Evolutionary conservation across 1,284 basidiomycete genomes (phyloP), one percentile per base, ranked within the genome.

Genomic region (Cystobasidium slooffiae): DNA sequence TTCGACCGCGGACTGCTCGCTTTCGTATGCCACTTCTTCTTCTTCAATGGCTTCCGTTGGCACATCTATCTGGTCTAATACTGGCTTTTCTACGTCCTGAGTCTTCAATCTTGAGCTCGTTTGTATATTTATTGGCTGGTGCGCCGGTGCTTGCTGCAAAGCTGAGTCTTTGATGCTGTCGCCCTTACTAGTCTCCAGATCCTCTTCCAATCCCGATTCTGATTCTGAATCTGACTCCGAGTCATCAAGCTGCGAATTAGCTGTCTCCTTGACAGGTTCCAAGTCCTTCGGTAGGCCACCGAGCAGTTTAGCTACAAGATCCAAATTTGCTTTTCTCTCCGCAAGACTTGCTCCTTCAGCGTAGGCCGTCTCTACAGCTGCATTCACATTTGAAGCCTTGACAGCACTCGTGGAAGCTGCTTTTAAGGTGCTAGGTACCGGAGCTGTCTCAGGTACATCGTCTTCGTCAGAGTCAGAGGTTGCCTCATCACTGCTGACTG

Each of bases 271-370:
- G 14, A 53, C 46, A 31, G 69, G 47, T 16, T 43, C 47, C 39
- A 62, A 3, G n/a, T 58, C 44, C 44, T 51, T 53, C 20, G 55
- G 56, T 18, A 62, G 41, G 22, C 55, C 68, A 6, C 68, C 68
- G 39, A 70, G 31, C 18, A 70, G 56, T n/a, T 59, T 61, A 14
- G 55, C 58, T 46, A 70, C 41, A 37, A 70, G 43, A 37, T 70
- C 68, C 18, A 70, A n/a, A 37, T 70, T 56, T 12, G 46, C 46
- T 37, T 70, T 47, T 10, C 68, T 41, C 20, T 70, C 68, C 4
- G 55, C 47, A 6, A 46, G 4, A 24, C 68, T 58, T 5, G 55
- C 68, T 24, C 62, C 56, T 12, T 62, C 58, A 43, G 52, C 24
- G 18, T 68, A 46, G 12, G 31, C 24, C 3, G 10, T 24, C 7